A percentile compares a stretch with the other conserved stretches of the same genome.
Conservation (phyloP, 148 eudicot species). For the Pouteria glomerata region DNA sequence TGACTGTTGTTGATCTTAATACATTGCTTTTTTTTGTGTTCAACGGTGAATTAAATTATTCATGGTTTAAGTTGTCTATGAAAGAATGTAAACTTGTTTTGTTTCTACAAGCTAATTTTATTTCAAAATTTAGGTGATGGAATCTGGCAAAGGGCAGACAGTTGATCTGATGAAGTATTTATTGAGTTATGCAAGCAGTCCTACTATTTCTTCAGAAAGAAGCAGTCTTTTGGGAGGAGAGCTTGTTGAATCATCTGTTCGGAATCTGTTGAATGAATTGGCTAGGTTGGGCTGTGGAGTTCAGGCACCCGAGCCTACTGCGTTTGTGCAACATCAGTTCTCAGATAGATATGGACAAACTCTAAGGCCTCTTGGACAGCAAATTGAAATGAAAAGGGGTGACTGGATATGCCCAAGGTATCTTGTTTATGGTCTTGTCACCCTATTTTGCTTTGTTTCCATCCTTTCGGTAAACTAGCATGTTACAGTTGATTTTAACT, state of each 20-base stretch:
- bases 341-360: constrained; percentile 28
- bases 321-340: constrained; percentile 24
- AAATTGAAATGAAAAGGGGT: constrained; percentile 72
- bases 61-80: neutral
- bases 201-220: constrained; percentile 40
- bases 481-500: neutral
- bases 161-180: constrained; percentile 78
- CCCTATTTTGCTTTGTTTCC: neutral
- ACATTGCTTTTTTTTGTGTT: neutral
- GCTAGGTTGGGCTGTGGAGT: constrained; percentile 25
- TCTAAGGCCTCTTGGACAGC: constrained; percentile 33
- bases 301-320: constrained; percentile 19
- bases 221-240: constrained; percentile 28
- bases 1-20: neutral
- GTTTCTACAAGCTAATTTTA: neutral
- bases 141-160: constrained; percentile 48
- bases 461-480: neutral
- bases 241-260: constrained; percentile 55
- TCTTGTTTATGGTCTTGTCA: too few species aligned
- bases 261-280: constrained; percentile 60
- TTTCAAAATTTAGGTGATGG: constrained; percentile 31
- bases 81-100: neutral
- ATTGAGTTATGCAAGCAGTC: constrained; percentile 67
- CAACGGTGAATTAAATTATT: too few species aligned
- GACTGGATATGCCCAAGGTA: constrained; percentile 89